Evolutionary conservation across 257 asterid species (phyloP), one percentile per base, ranked within the genome.

Genomic region (Striga asiatica): DNA sequence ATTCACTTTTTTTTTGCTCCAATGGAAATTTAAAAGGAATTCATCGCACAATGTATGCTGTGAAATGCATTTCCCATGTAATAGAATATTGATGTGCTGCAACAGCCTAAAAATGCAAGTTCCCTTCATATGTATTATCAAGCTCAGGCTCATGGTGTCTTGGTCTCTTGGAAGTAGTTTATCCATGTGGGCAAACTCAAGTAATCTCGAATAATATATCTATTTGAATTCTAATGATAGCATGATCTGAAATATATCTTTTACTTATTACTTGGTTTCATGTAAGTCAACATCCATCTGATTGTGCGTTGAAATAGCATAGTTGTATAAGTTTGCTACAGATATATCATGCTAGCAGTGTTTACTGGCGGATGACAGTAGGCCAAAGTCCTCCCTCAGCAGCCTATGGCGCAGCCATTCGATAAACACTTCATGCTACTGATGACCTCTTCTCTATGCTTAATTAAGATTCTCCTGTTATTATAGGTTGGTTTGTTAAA

Each of bases 401-500:
- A n/a, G n/a, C n/a, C n/a, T n/a, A n/a, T n/a, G n/a, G n/a, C n/a
- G n/a, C n/a, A n/a, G n/a, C n/a, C n/a, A n/a, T n/a, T n/a, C n/a
- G n/a, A n/a, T n/a, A n/a, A n/a, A n/a, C n/a, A n/a, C n/a, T n/a
- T n/a, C n/a, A n/a, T n/a, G n/a, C 16, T 29, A 41, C 42, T 59
- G 29, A 6, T 35, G 50, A 37, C 8, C 38, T 75, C 28, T 56
- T 50, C 38, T 9, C 24, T 60, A 16, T 21, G 14, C 67, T 51
- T 28, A 11, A 42, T 27, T 64, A 39, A 56, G 3, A 12, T 29
- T 50, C 51, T 48, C 63, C 52, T 63, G 10, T 32, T 38, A 55
- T 42, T 84, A 52, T 70, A 92, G 98, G 83, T 84, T 72, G 98
- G 98, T 52, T 74, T 92, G 6, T 54, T 92, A 72, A 92, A 92